These are phyloP conservation scores for Aspergillus japonicus DNA, from an alignment of 2,329 filamentous ascomycete species.

Conservation along the genomic window DNA sequence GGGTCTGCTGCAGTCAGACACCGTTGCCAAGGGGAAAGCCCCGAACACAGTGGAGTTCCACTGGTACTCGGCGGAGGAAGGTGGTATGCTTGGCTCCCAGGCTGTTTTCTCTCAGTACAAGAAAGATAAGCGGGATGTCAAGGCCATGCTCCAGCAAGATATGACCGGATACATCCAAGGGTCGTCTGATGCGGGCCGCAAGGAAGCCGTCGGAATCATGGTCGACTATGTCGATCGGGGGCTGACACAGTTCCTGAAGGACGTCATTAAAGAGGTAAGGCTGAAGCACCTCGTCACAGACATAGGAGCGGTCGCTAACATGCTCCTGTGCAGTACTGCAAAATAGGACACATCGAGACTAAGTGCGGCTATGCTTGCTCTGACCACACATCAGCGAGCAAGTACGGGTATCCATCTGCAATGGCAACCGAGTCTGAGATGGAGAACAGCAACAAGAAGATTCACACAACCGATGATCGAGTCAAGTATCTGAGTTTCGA, in stretches of 20 bases:
- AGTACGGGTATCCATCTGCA: constrained; percentile 64
- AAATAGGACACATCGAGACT: constrained; percentile 81
- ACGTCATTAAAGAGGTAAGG: constrained; percentile 68
- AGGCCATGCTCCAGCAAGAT: constrained; percentile 97
- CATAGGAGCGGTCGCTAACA: constrained; percentile 11
- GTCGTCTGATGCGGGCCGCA: constrained; percentile 76
- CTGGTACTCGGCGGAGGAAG: constrained; percentile 92
- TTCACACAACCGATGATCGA: constrained; percentile 71
- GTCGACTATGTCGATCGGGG: constrained; percentile 83
- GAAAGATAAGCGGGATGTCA: constrained; percentile 69
- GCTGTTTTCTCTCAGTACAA: constrained; percentile 84
- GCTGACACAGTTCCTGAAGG: constrained; percentile 87
- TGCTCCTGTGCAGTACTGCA: constrained; percentile 65
- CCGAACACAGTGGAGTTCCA: constrained; percentile 93
- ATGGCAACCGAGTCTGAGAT: constrained; percentile 65
- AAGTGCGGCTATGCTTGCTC: constrained; percentile 84
- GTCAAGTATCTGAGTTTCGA: constrained; percentile 74
- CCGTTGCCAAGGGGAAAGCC: constrained; percentile 68
- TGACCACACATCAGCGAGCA: constrained; percentile 67
- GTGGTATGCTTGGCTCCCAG: constrained; percentile 81
- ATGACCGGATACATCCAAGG: constrained; percentile 90
- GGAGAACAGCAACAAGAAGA: constrained; percentile 64
- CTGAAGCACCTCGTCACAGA: neutral
- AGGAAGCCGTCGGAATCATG: constrained; percentile 87
- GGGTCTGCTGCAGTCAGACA: constrained; percentile 70